Base-by-base conservation (phyloP, 2,329 filamentous ascomycete species). In the Penicillium sp. region DNA sequence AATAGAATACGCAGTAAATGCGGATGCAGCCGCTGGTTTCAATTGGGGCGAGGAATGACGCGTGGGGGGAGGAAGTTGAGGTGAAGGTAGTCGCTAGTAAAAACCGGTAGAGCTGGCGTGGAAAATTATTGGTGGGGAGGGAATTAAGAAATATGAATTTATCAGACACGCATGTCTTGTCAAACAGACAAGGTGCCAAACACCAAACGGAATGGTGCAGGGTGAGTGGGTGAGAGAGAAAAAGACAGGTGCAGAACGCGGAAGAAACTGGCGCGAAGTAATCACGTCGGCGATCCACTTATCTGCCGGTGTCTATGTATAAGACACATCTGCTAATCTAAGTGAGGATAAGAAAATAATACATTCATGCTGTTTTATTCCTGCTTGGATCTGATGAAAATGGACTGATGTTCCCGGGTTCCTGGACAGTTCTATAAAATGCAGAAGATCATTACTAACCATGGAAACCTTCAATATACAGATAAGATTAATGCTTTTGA, bases 201-300 rank as follows among this genome's bases (percentile, higher is more conserved):
- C 36, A 23, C 52, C 35, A 41, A 17, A 35, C n/a, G n/a, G 25
- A 8, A 45, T 19, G 13, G 29, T 44, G 31, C 25, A 52, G 33
- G 31, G 31, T 29, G n/a, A 29, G 21, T 19, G 27, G 23, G 23
- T 21, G n/a, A 8, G 10, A 31, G 27, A 12, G 12, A 13, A 49
- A 25, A 25, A 47, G 36, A 55, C 21, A 19, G 21, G 17, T 19
- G 19, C 12, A 38, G 31, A 44, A 53, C 35, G 54, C 54, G 49
- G 54, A 52, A 52, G 49, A 47, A 47, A 41, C 19, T 49, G 25
- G 27, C 52, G 44, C 52, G 44, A 33, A 49, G 15, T 27, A 27
- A 27, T 39, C 31, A 53, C 35, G 25, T 49, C 41, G 36, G 15
- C 35, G 44, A 42, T 55, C 52, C 44, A 55, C 52, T 55, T 42